phyloP scores from a whole-genome alignment of 1,284 basidiomycete species.

The Xerocomus nothofagi region DNA sequence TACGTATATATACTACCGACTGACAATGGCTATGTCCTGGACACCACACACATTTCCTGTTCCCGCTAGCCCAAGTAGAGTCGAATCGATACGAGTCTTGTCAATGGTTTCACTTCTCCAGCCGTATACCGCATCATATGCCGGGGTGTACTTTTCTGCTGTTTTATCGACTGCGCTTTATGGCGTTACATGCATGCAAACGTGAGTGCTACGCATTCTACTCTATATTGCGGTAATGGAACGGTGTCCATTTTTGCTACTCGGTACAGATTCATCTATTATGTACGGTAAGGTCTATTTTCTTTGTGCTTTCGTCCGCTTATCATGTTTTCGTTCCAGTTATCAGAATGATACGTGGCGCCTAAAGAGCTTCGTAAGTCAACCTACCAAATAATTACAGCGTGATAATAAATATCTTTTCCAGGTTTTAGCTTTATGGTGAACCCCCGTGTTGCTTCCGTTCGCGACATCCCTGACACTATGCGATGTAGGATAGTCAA shows the following conservation, averaged over 20 bases:
- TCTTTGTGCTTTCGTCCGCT: not conserved
- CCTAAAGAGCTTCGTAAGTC: conserved; percentile 16
- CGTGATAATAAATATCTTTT: not conserved
- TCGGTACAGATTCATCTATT: conserved; percentile 20
- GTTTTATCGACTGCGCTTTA: conserved; percentile 11
- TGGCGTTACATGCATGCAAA: conserved; percentile 19
- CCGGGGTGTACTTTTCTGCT: conserved; percentile 4
- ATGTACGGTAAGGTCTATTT: conserved; percentile 4
- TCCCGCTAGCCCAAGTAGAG: not conserved
- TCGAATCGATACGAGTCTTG: not conserved
- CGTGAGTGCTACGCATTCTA: conserved; percentile 2
- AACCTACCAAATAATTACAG: too few species aligned
- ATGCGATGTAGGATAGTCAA: conserved; percentile 4
- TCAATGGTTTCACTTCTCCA: not conserved
- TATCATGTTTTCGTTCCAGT: not conserved
- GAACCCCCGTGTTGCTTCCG: not conserved
- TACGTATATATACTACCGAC: not conserved
- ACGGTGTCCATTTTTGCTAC: accelerated
- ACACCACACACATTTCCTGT: too few species aligned
- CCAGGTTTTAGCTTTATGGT: conserved; percentile 15
- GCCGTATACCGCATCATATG: not conserved
- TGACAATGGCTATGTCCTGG: not conserved
- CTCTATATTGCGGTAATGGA: not conserved
- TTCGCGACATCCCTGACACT: not conserved
- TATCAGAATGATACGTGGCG: conserved; percentile 9